Evolutionary conservation across 805 yeast genomes (phyloP).

Genomic region (Ogataea degrootiae): DNA sequence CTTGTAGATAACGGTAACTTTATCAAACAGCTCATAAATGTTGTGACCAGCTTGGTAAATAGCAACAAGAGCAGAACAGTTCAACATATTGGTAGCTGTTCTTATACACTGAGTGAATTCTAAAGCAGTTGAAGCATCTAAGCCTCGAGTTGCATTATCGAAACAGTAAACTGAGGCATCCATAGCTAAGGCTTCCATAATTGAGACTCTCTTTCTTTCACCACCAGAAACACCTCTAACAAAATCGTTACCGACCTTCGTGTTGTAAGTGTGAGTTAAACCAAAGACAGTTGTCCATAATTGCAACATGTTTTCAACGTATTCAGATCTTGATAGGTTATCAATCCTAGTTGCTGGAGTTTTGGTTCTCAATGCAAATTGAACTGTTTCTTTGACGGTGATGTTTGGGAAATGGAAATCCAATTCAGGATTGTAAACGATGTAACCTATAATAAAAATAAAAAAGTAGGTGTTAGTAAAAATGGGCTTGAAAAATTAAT

Average conservation of each 20-base stretch:
- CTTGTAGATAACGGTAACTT: slow-evolving; percentile 52
- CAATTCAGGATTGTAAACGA: slow-evolving; percentile 55
- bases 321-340: slow-evolving; percentile 36
- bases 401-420: slow-evolving; percentile 75
- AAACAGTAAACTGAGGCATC: slow-evolving; percentile 55
- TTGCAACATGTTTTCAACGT: slow-evolving; percentile 39
- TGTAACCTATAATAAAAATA: slow-evolving; percentile 29
- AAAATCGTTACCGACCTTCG: slow-evolving; percentile 62
- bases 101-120: slow-evolving; percentile 59
- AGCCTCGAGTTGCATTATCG: slow-evolving; percentile 68
- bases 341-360: slow-evolving; percentile 52
- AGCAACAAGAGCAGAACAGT: slow-evolving; percentile 56
- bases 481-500: too few relatives aligned
- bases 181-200: slow-evolving; percentile 57
- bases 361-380: slow-evolving; percentile 65
- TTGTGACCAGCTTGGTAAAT: slow-evolving; percentile 67
- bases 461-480: slow-evolving; percentile 7
- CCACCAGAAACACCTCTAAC: slow-evolving; percentile 70
- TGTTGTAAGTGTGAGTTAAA: slow-evolving; percentile 52
- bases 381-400: slow-evolving; percentile 68
- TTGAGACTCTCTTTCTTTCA: slow-evolving; percentile 66
- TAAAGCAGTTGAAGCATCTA: slow-evolving; percentile 68
- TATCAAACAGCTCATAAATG: slow-evolving; percentile 57
- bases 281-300: slow-evolving; percentile 53
- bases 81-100: slow-evolving; percentile 55